Percentiles rank a stretch among this genome's conserved stretches.
phyloP scores from a whole-genome alignment of 805 yeast genomes.

The Wickerhamiella australiensis region DNA sequence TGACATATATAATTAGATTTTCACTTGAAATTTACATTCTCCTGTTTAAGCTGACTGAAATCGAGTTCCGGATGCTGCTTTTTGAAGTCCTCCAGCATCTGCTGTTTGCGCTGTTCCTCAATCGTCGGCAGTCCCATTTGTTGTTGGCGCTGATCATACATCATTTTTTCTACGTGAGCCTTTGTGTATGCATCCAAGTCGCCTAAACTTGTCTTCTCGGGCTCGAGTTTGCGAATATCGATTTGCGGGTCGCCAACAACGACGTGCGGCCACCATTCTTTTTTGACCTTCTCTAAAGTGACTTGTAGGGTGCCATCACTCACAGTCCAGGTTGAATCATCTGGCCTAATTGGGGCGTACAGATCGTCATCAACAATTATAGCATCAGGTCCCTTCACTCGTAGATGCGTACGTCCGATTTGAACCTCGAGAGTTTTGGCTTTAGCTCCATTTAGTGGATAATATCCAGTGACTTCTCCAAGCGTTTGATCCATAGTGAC shows the following conservation, averaged over 20 bases:
- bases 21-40: slow-evolving; percentile 11
- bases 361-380: slow-evolving; percentile 28
- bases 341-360: slow-evolving; percentile 26
- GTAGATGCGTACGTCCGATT: slow-evolving; percentile 20
- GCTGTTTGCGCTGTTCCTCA: slow-evolving; percentile 30
- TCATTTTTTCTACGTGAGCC: slow-evolving; percentile 37
- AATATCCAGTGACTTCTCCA: slow-evolving; percentile 31
- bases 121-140: slow-evolving; percentile 30
- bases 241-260: slow-evolving; percentile 33
- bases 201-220: slow-evolving; percentile 32
- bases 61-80: slow-evolving; percentile 36
- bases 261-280: slow-evolving; percentile 40
- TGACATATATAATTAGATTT: slow-evolving; percentile 22
- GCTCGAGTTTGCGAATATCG: slow-evolving; percentile 32
- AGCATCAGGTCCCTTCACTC: slow-evolving; percentile 11
- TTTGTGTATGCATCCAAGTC: slow-evolving; percentile 35
- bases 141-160: slow-evolving; percentile 36
- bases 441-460: slow-evolving; percentile 28
- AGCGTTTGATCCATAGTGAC: slow-evolving; percentile 30
- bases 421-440: slow-evolving; percentile 29
- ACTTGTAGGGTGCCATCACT: slow-evolving; percentile 30
- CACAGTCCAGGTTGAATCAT: slow-evolving; percentile 34
- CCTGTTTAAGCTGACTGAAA: slow-evolving; percentile 29
- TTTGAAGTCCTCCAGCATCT: slow-evolving; percentile 31
- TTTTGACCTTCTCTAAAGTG: slow-evolving; percentile 30